These are phyloP conservation scores for Apostasia ramifera DNA, from an alignment of 106 monocot genomes.

Conservation along the genomic window DNA sequence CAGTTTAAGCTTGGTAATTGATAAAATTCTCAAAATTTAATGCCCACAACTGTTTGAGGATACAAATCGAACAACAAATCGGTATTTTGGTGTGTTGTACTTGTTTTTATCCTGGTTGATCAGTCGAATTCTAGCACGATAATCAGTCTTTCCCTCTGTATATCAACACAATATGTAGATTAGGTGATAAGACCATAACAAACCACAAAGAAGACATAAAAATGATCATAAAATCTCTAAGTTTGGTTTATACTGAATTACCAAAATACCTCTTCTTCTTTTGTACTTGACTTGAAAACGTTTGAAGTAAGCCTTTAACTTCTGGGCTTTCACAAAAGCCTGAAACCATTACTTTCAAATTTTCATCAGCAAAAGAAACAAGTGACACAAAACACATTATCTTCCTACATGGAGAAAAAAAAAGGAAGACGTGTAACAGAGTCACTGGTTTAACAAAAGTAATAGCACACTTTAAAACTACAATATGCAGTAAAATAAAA, in stretches of 20 bases:
- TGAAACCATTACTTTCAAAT: constrained; percentile 9
- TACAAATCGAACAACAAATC: constrained; percentile 94
- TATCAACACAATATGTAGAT: background rate
- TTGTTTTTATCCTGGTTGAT: constrained; percentile 97
- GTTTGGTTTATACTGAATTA: background rate
- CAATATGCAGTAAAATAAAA: no score
- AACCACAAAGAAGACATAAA: no score
- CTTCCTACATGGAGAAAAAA: background rate
- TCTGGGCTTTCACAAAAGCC: constrained; percentile 78
- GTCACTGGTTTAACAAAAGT: no score
- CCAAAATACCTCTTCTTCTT: constrained; percentile 61
- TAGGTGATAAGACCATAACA: no score
- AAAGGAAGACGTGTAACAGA: background rate
- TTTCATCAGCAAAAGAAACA: background rate
- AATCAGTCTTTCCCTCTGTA: constrained; percentile 87
- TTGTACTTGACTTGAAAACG: constrained; percentile 92
- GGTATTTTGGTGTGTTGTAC: constrained; percentile 87
- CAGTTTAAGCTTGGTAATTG: no score
- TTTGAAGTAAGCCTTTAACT: constrained; percentile 79
- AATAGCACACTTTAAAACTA: no score
- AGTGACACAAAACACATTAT: background rate
- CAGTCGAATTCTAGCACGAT: constrained; percentile 73
- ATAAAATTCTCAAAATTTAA: no score
- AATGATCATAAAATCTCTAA: no score
- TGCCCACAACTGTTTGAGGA: constrained; percentile 10